phyloP scores from a whole-genome alignment of 768 basidiomycete species.

The Pleurotus pulmonarius region DNA sequence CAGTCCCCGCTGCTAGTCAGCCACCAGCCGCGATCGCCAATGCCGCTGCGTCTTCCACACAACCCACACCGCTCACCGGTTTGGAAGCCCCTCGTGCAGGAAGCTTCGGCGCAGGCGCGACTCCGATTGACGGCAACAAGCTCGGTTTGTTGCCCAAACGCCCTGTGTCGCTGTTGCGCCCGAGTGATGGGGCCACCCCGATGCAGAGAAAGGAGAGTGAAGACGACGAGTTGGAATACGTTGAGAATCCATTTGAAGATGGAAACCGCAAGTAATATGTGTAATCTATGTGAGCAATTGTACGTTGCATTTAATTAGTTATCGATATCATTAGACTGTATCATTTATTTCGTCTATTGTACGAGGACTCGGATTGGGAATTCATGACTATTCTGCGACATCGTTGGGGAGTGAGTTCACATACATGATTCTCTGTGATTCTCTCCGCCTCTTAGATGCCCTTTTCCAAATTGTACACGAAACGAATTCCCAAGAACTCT shows the following conservation, averaged over 20 bases:
- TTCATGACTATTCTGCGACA: too few relatives aligned
- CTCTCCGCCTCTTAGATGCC: too few relatives aligned
- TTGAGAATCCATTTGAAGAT: conserved; percentile 75
- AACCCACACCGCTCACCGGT: not conserved
- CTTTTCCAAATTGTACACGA: too few relatives aligned
- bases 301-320: too few relatives aligned
- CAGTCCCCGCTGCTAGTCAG: not conserved
- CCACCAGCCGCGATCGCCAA: not conserved
- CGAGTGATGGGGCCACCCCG: conserved; percentile 20
- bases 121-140: conserved; percentile 30
- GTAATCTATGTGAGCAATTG: too few relatives aligned
- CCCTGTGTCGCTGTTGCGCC: conserved; percentile 57
- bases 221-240: conserved; percentile 64
- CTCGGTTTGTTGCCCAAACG: conserved; percentile 66
- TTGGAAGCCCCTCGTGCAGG: not conserved
- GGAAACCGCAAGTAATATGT: conserved; percentile 11
- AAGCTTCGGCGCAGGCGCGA: conserved; percentile 9
- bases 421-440: too few relatives aligned
- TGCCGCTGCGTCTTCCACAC: not conserved
- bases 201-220: conserved; percentile 26
- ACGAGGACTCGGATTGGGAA: too few relatives aligned
- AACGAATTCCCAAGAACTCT: too few relatives aligned
- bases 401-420: too few relatives aligned
- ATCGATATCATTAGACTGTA: too few relatives aligned
- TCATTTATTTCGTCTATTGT: too few relatives aligned